These are phyloP conservation scores for Macrolepiota albuminosa DNA, from an alignment of 768 basidiomycete species.

Conservation along the genomic window DNA sequence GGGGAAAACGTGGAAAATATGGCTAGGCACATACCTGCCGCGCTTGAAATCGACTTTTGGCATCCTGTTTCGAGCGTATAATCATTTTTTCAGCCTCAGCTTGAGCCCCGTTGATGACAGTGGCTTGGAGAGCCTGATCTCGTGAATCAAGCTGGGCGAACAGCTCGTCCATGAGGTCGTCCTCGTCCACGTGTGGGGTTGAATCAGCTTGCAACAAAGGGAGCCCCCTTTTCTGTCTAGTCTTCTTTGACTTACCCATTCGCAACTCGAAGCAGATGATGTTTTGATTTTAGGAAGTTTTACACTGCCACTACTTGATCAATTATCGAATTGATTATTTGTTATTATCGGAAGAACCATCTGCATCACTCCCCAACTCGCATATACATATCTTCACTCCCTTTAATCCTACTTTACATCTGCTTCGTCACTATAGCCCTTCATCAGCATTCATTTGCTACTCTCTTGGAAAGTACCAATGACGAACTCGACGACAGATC, in stretches of 20 bases:
- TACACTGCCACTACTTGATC: slow-evolving; percentile 14
- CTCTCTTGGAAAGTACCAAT: slow-evolving; percentile 10
- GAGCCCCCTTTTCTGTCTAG: slow-evolving; percentile 51
- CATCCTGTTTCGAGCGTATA: slow-evolving; percentile 42
- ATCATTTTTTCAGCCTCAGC: slow-evolving; percentile 28
- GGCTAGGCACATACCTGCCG: slow-evolving; percentile 47
- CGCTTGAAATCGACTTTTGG: slow-evolving; percentile 63
- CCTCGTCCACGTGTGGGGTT: slow-evolving; percentile 43
- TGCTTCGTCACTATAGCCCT: not conserved
- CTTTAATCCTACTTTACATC: not conserved
- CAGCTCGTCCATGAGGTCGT: slow-evolving; percentile 69
- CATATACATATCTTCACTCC: not conserved
- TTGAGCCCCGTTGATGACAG: slow-evolving; percentile 44
- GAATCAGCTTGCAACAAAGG: slow-evolving; percentile 25
- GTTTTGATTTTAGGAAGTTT: not conserved
- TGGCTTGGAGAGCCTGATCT: slow-evolving; percentile 41
- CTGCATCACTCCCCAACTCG: not conserved
- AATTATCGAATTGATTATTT: not conserved
- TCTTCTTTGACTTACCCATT: slow-evolving; percentile 54
- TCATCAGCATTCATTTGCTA: not conserved
- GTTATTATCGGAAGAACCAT: not conserved
- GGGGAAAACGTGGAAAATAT: not conserved
- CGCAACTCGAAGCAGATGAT: not conserved
- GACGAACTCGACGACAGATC: slow-evolving; percentile 26
- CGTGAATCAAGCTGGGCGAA: slow-evolving; percentile 70